Base-by-base conservation (phyloP, 768 basidiomycete species). In the Leccinum imitatum region DNA sequence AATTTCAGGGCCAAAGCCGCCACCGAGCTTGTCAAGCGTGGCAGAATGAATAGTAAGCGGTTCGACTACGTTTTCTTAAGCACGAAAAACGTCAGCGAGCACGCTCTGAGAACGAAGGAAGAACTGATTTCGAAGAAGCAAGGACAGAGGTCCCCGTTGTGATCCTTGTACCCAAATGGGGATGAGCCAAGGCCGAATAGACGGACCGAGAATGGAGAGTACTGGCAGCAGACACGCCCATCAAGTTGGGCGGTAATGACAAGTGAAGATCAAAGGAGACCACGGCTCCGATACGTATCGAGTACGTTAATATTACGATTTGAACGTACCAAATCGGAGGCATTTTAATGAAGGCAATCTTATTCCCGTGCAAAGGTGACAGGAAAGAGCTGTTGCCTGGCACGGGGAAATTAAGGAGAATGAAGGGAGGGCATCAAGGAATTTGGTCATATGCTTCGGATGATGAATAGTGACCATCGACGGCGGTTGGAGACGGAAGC, bases 241-340 rank as follows among this genome's bases (percentile, higher is more conserved):
- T 44, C 41, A 44, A 44, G 17, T 47, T 31, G 51, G 15, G 37
- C 67, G 64, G 64, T 69, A 64, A 68, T 69, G 62, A 67, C 41
- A 27, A 9, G 65, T 60, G 67, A 63, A 69, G 37, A 67, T 63
- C 64, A 66, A 65, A 66, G 47, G 60, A 30, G 9, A 19, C 58
- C 19, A 69, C 67, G 67, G 67, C 65, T 59, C 67, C 67, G 67
- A 67, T 58, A 64, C 59, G 67, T 67, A 59, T 69, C 6, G 59
- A 63, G 67, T 69, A 69, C 67, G 67, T 69, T 64, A 69, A 69
- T 63, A 63, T 69, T 57, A 59, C 53, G 50, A 60, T 31, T 31
- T 55, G 61, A n/a, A 44, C 41, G 37, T 35, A 57, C 54, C 60
- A 65, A 65, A 67, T 67, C 67, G 59, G n/a, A 33, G 61, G 55